Evolutionary conservation across 768 basidiomycete genomes (phyloP).

Genomic region (Pholiota molesta): DNA sequence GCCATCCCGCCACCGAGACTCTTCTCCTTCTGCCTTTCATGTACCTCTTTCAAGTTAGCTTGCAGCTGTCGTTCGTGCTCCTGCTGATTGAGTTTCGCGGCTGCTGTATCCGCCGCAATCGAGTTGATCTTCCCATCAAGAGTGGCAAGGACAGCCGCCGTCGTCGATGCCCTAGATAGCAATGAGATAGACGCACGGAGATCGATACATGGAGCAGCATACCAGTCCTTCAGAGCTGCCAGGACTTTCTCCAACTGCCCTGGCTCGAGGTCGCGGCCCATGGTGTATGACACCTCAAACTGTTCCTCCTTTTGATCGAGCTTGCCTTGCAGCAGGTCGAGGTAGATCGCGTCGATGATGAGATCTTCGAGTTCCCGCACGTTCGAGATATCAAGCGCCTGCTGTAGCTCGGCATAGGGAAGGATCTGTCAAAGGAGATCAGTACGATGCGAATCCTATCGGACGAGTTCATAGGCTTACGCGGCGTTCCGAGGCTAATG

Average conservation of each 20-base stretch:
- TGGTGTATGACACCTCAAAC: slow-evolving; percentile 89
- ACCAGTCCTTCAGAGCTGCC: slow-evolving; percentile 70
- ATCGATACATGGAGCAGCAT: slow-evolving; percentile 21
- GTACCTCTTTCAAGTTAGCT: slow-evolving; percentile 58
- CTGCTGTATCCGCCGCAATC: slow-evolving; percentile 48
- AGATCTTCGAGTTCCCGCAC: slow-evolving; percentile 94
- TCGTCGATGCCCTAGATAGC: slow-evolving; percentile 64
- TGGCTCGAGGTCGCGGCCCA: slow-evolving; percentile 90
- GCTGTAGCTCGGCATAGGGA: slow-evolving; percentile 74
- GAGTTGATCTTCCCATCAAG: slow-evolving; percentile 70
- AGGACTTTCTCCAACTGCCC: slow-evolving; percentile 65
- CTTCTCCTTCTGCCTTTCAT: slow-evolving; percentile 66
- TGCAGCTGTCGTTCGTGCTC: slow-evolving; percentile 61
- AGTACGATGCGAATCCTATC: slow-evolving; percentile 2
- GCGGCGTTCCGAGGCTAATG: slow-evolving; percentile 75
- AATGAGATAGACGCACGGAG: slow-evolving; percentile 9
- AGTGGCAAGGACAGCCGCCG: slow-evolving; percentile 67
- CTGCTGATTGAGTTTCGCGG: slow-evolving; percentile 43
- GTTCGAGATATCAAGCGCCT: slow-evolving; percentile 71
- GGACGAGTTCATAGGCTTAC: slow-evolving; percentile 45
- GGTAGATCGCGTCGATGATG: slow-evolving; percentile 96
- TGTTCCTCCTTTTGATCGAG: slow-evolving; percentile 92
- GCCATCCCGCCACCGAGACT: slow-evolving; percentile 37
- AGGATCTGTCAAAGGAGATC: slow-evolving; percentile 58
- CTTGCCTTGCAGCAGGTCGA: slow-evolving; percentile 85